Evolutionary conservation across 768 basidiomycete species (phyloP), one percentile per base, ranked within the genome.

Genomic region (Mrakia gelida): DNA sequence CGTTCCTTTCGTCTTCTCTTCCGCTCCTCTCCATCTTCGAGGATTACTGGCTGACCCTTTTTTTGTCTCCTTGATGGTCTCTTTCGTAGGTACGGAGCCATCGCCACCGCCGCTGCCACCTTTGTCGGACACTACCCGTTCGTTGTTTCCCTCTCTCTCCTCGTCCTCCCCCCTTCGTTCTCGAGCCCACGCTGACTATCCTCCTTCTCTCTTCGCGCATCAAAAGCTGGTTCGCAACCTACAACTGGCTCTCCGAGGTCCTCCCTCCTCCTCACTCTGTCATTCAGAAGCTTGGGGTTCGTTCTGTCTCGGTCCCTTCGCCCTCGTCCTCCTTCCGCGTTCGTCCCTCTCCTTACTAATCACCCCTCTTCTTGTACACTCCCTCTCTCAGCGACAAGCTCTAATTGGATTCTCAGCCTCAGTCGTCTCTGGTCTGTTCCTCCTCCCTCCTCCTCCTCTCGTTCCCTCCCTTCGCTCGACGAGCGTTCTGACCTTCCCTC

Each of bases 391-490:
- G 81, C 90, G 96, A 26, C 91, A 93, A 65, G 95, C 94, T 0
- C 89, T 95, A 83, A 97, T 98, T 80, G 96, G 95, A 0, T 98
- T 98, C 84, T 87, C 86, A 43, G 93, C 95, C 0, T 93, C 93
- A 7, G 87, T 97, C 73, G 87, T 90, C 3, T 95, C 93, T 59
- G 59, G 59, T 59, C 28, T 26, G 59, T 59, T 10, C 16, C 54
- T 59, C n/a, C 59, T 59, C 59, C 1, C 26, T 16, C 49, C 18
- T 21, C 21, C 18, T 7, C 49, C 2, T 18, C 9, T n/a, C 59
- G 16, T 54, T 15, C 13, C 52, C 52, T 54, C 45, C n/a, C 45
- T 45, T 45, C 7, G 26, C 59, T 28, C n/a, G 26, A 59, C 59
- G 59, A 3, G 49, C 18, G 13, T 52, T 18, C 49, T 52, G 49